Base-by-base conservation (phyloP, 441 rosid species). In the Arabidopsis hybrid region DNA sequence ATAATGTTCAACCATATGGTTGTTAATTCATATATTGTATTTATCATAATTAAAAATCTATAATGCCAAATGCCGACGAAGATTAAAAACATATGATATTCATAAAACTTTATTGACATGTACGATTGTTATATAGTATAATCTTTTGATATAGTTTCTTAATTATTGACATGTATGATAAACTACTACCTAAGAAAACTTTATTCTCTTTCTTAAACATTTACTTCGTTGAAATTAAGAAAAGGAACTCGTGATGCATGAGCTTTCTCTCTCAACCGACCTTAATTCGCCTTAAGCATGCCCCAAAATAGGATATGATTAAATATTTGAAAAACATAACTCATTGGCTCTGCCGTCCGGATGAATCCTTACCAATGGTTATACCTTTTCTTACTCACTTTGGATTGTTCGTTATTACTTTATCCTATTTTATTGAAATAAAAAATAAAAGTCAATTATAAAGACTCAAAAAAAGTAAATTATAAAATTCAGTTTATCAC, bases 361-460 rank as follows among this genome's bases (percentile, higher is more conserved):
- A 49, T 69, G 43, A 60, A 31, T 36, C 52, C 59, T 68, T n/a
- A 69, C 70, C 74, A 69, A 68, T 61, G 59, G 70, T 62, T 62
- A 53, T 55, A 38, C 39, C 38, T 69, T 56, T 53, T 21, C 51
- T 21, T 68, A 34, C 50, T 60, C 29, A 29, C 65, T 62, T 46
- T 45, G 60, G 45, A 56, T 12, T 12, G 70, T 62, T 76, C 60
- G 70, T 63, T 69, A 62, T 39, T 76, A 66, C 67, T 74, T 67
- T 60, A 31, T 11, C 32, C 58, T 58, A 60, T 34, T 62, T 45
- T 36, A 68, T 31, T 26, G 10, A 26, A 55, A 53, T 56, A 61
- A 68, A 57, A 34, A 62, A 56, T 6, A 38, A 29, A 62, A 35
- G 74, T 69, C 79, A 76, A 76, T 58, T 13, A 38, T 16, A 63